Conservation (phyloP, 2,329 filamentous ascomycete species). For the Hyphodiscus sp. region DNA sequence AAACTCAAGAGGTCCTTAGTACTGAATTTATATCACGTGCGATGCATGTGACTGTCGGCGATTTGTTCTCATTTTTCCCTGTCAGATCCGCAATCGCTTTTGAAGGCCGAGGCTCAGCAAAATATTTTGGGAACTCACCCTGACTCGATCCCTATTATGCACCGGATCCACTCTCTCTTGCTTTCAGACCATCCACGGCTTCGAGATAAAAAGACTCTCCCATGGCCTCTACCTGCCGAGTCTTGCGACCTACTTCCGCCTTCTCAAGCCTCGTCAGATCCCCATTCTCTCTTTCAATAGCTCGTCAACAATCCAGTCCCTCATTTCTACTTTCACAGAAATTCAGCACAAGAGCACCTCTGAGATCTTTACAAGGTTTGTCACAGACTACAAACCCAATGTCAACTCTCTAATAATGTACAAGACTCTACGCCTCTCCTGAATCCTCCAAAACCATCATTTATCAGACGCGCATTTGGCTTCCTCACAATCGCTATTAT, state of each 20-base stretch:
- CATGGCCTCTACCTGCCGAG: conserved; percentile 6
- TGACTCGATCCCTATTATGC: neutral
- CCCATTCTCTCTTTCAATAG: neutral
- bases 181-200: neutral
- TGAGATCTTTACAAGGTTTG: conserved; percentile 6
- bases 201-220: neutral
- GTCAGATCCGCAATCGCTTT: too few relatives aligned
- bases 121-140: neutral
- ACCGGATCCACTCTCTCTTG: neutral
- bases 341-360: conserved; percentile 5
- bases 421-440: conserved; percentile 3
- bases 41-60: too few relatives aligned
- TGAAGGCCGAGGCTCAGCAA: neutral
- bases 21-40: too few relatives aligned
- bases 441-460: conserved; percentile 29
- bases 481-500: conserved; percentile 41
- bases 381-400: neutral
- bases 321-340: neutral
- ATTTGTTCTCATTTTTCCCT: too few relatives aligned
- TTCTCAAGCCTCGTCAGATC: neutral
- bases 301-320: conserved; percentile 1
- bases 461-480: conserved; percentile 39
- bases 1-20: too few relatives aligned
- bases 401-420: conserved; percentile 1
- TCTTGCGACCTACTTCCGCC: conserved; percentile 4